Base-by-base conservation (phyloP, 1,139 yeast genomes). In the Waltiozyma sp. region DNA sequence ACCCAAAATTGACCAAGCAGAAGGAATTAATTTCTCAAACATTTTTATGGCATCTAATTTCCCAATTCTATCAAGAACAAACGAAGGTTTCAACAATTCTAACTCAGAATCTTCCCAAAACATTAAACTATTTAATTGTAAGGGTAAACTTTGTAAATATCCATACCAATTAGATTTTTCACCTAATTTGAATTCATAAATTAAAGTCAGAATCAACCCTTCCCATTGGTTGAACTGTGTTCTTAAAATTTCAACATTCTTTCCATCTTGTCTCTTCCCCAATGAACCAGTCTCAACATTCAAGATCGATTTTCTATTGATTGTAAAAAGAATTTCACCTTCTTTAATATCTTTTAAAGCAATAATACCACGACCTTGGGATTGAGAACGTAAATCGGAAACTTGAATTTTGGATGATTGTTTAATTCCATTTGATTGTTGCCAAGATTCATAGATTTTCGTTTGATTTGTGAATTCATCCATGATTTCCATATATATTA, bases 81-180 rank as follows among this genome's bases (percentile, higher is more conserved):
- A 69, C 0, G 96, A 85, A 0, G 97, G 97, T 40, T 67, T 53
- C 47, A 91, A 68, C 1, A 49, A 41, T 3, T 65, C 52, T 41
- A 84, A 59, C 39, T 69, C 70, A 1, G 58, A 56, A 1, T 72
- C 74, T 2, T 53, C 51, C 97, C 97, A 91, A 55, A 78, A 87
- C 77, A 88, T 83, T 45, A 89, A 72, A 40, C 82, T 84, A 54
- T 1, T 55, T 52, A 18, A 5, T 37, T 46, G 47, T 10, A 41
- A 97, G 97, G 97, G 97, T 41, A 91, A 66, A 0, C 88, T 75
- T 33, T 73, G 66, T 47, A 87, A 75, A 60, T 91, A 91, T 1
- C 77, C 72, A 44, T 57, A 59, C 95, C 96, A 89, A 34, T 62
- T 65, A 41, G 85, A 75, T 11, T 62, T 49, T 1, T 62, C 64